Percentiles rank a stretch among this genome's conserved stretches.
Conservation (phyloP, 2,329 filamentous ascomycete species). For the Sporothrix brasiliensis region DNA sequence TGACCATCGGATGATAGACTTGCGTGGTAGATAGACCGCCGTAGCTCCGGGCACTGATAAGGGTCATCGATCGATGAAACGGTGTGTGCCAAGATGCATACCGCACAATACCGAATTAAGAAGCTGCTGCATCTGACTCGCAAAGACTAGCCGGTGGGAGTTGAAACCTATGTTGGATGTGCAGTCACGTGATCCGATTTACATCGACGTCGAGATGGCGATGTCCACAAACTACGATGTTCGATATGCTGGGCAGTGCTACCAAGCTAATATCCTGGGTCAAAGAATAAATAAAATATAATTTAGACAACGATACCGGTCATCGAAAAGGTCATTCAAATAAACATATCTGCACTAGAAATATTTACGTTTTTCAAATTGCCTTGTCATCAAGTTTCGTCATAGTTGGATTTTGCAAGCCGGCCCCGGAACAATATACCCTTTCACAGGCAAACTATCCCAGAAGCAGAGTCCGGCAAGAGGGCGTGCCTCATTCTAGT, state of each 20-base stretch:
- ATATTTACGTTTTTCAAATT: not conserved
- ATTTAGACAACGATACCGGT: not conserved
- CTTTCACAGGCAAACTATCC: not conserved
- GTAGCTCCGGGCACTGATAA: not conserved
- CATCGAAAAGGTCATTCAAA: conserved; percentile 1
- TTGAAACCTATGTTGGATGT: not conserved
- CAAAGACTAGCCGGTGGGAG: not conserved
- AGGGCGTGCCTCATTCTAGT: conserved; percentile 19
- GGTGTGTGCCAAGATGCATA: not conserved
- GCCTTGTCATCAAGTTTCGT: conserved; percentile 17
- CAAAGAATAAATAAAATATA: not conserved
- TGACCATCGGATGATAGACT: not conserved
- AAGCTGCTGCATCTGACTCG: not conserved
- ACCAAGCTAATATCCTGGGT: too few relatives aligned
- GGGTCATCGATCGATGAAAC: not conserved
- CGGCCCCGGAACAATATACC: not conserved
- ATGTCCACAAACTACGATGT: not conserved
- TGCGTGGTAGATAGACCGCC: not conserved
- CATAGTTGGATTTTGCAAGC: conserved; percentile 21
- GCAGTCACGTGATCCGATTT: not conserved
- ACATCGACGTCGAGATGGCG: not conserved
- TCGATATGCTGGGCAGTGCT: too few relatives aligned
- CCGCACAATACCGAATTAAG: conserved; percentile 3
- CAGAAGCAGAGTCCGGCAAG: conserved; percentile 6
- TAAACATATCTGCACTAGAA: conserved; percentile 23